These are phyloP conservation scores for Aspergillus sp. DNA, from an alignment of 2,329 filamentous ascomycete species.

Conservation along the genomic window DNA sequence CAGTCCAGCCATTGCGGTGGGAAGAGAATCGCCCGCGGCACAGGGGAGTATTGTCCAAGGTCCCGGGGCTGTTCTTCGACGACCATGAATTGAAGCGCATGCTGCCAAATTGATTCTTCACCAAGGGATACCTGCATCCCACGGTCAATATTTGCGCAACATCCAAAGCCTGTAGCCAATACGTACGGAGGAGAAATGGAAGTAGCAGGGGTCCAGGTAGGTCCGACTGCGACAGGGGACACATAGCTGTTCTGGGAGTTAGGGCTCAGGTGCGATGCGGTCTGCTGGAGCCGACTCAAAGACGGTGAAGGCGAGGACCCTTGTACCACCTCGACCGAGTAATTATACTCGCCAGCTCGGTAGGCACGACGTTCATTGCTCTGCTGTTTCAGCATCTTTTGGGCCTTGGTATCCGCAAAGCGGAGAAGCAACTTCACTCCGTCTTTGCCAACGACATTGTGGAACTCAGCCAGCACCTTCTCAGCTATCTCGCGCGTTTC, in stretches of 20 bases:
- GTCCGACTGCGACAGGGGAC: slow-evolving; percentile 42
- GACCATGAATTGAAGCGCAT: slow-evolving; percentile 39
- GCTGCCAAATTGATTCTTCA: slow-evolving; percentile 38
- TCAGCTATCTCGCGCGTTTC: slow-evolving; percentile 87
- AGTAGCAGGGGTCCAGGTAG: slow-evolving; percentile 48
- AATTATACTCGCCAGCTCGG: slow-evolving; percentile 91
- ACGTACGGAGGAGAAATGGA: slow-evolving; percentile 50
- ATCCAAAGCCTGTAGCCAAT: slow-evolving; percentile 2
- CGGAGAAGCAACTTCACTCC: slow-evolving; percentile 86
- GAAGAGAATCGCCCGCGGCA: slow-evolving; percentile 29
- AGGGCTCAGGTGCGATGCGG: slow-evolving; percentile 41
- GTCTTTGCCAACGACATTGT: slow-evolving; percentile 76
- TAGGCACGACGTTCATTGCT: slow-evolving; percentile 94
- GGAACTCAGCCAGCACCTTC: slow-evolving; percentile 81
- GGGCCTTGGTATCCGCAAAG: slow-evolving; percentile 93
- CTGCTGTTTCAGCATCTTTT: slow-evolving; percentile 95
- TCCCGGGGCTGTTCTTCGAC: slow-evolving; percentile 34
- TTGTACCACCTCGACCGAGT: slow-evolving; percentile 48
- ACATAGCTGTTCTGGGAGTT: slow-evolving; percentile 43
- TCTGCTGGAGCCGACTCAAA: slow-evolving; percentile 40
- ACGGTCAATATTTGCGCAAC: slow-evolving; percentile 25
- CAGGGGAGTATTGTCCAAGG: slow-evolving; percentile 40
- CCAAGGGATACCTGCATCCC: slow-evolving; percentile 34
- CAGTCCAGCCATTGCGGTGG: slow-evolving; percentile 29
- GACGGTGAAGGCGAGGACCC: slow-evolving; percentile 45